Evolutionary conservation across 2,329 filamentous ascomycete species (phyloP), one percentile per base, ranked within the genome.

Genomic region (Colletotrichum chrysophilum): DNA sequence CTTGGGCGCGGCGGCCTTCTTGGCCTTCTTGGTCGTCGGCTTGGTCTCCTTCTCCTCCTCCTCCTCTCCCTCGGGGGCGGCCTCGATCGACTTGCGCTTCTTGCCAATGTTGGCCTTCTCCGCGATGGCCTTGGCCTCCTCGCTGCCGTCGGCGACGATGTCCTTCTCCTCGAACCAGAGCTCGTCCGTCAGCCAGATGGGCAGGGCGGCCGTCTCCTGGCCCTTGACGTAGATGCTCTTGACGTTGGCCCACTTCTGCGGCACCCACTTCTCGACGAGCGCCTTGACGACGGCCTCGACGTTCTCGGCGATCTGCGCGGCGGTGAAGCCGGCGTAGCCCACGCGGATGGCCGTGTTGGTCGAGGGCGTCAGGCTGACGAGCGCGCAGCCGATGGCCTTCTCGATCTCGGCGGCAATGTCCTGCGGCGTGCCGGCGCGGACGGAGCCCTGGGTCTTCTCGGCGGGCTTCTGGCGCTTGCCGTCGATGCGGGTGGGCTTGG

Each of bases 141-240:
- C 86, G 43, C 84, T 86, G 48, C 89, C 87, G 78, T 89, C 87
- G 43, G 97, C 87, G 8, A 98, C 92, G 81, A 94, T 91, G 77
- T 95, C 93, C 76, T 92, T 90, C 76, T 93, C 91, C 78, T 97
- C 94, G 18, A 93, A 85, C 96, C 97, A 99, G 78, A 99, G 89
- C 89, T 98, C 96, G 79, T 96, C 94, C 6, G 96, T 94, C 82
- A 98, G 87, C 95, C 96, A 99, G 82, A 99, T 93, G n/a, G 97
- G 97, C 81, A 99, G 89, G 10, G 96, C 94, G 76, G 93, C 94
- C 6, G 96, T 98, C 82, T 95, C 93, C 32, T 95, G 94, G 4
- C 95, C 95, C 90, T 98, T 99, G 88, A 99, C 90, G 85, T 98
- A 96, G 77, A 99, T 87, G 77, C 92, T 91, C 84, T 93, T 93